Percentiles rank a stretch among this genome's conserved stretches.
Conservation (phyloP, 805 yeast genomes). For the Metschnikowia lunata region DNA sequence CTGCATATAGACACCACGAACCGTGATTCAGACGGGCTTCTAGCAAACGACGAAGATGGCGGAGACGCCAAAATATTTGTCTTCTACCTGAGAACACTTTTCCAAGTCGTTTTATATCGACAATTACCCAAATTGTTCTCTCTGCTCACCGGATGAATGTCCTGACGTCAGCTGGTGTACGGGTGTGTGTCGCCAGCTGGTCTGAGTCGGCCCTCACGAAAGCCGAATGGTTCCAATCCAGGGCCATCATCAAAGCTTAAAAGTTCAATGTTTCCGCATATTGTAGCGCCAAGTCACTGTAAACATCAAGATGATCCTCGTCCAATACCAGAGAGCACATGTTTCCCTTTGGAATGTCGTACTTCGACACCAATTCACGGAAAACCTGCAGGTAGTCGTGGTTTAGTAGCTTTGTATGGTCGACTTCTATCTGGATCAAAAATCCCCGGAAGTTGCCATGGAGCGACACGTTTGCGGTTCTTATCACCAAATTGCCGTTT, state of each 20-base stretch:
- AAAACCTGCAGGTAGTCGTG: constrained; percentile 19
- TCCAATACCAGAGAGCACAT: constrained; percentile 31
- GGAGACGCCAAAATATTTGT: too few relatives aligned
- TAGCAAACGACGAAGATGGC: too few relatives aligned
- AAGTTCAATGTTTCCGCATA: constrained; percentile 40
- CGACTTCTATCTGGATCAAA: constrained; percentile 52
- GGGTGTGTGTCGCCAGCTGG: neutral
- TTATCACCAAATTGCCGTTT: constrained; percentile 47
- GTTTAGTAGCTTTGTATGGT: constrained; percentile 10
- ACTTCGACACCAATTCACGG: constrained; percentile 24
- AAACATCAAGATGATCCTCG: constrained; percentile 22
- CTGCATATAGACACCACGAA: neutral
- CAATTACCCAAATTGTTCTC: too few relatives aligned
- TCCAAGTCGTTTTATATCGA: too few relatives aligned
- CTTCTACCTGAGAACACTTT: too few relatives aligned
- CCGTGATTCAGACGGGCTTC: too few relatives aligned
- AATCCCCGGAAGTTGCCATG: constrained; percentile 75
- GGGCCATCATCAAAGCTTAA: too few relatives aligned
- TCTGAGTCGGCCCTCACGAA: neutral
- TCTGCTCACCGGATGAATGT: neutral
- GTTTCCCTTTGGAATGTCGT: constrained; percentile 39
- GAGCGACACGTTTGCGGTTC: constrained; percentile 67
- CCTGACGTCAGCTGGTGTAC: constrained; percentile 7
- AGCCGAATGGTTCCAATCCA: too few relatives aligned
- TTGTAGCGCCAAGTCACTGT: constrained; percentile 40